phyloP scores from a whole-genome alignment of 805 yeast species.

The Saccharomyces jurei region DNA sequence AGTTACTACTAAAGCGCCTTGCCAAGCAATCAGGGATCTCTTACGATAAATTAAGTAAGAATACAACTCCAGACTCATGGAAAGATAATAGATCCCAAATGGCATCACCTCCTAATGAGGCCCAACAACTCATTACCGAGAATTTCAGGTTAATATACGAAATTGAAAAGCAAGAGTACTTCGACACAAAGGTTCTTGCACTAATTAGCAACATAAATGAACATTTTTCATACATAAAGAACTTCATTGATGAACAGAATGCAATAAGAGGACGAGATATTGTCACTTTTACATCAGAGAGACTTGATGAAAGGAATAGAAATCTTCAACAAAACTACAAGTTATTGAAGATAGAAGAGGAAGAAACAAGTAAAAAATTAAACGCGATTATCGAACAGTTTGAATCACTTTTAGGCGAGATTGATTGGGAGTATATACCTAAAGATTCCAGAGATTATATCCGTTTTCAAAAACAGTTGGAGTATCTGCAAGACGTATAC shows the following conservation, averaged over 20 bases:
- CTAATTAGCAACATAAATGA: slow-evolving; percentile 24
- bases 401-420: slow-evolving; percentile 6
- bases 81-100: slow-evolving; percentile 5
- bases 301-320: slow-evolving; percentile 12
- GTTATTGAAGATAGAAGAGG: slow-evolving; percentile 5
- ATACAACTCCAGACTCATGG: slow-evolving; percentile 3
- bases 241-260: slow-evolving; percentile 24
- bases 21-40: slow-evolving; percentile 18
- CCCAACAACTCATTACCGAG: slow-evolving; percentile 11
- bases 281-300: slow-evolving; percentile 16
- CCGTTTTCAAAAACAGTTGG: not conserved
- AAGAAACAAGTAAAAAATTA: slow-evolving; percentile 11
- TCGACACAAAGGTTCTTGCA: not conserved
- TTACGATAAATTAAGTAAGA: slow-evolving; percentile 17
- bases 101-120: slow-evolving; percentile 5
- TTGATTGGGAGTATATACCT: slow-evolving; percentile 18
- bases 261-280: slow-evolving; percentile 16
- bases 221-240: slow-evolving; percentile 23
- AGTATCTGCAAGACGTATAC: not conserved
- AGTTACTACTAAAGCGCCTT: slow-evolving; percentile 12
- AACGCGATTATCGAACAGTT: slow-evolving; percentile 10
- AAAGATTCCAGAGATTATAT: slow-evolving; percentile 9
- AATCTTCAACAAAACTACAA: slow-evolving; percentile 9
- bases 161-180: slow-evolving; percentile 6
- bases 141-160: slow-evolving; percentile 14